Percentiles rank a stretch among this genome's conserved stretches.
phyloP scores from a whole-genome alignment of 2,329 filamentous ascomycete genomes.

The Xylaria sp. region DNA sequence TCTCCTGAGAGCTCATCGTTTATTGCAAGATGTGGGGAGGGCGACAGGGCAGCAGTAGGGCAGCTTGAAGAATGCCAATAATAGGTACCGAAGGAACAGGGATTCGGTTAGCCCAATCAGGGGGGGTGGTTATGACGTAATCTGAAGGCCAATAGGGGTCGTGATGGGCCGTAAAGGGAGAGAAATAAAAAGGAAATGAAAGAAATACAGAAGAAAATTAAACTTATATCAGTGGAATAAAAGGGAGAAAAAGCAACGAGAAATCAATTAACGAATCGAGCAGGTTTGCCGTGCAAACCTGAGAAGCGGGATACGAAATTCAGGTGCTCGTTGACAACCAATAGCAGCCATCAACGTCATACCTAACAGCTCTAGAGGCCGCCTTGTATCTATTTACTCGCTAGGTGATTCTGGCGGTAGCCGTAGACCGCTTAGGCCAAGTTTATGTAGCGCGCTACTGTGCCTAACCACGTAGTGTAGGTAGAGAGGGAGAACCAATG shows the following conservation, averaged over 20 bases:
- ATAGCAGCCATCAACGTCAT: conserved; percentile 39
- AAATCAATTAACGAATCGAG: background rate
- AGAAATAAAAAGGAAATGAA: background rate
- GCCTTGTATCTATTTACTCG: background rate
- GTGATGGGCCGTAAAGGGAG: background rate
- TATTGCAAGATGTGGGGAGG: background rate
- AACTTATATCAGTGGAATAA: background rate
- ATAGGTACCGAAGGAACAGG: background rate
- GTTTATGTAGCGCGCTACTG: background rate
- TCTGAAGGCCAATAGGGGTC: background rate
- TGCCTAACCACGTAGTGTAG: background rate
- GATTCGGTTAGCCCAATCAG: background rate
- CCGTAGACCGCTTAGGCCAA: too few species aligned
- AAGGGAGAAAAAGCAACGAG: background rate
- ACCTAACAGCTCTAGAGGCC: background rate
- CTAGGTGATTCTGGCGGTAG: background rate
- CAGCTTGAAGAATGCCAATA: conserved; percentile 9
- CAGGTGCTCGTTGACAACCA: conserved; percentile 20
- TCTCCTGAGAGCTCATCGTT: conserved; percentile 46
- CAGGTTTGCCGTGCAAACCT: background rate
- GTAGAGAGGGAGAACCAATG: too few species aligned
- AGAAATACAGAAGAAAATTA: background rate
- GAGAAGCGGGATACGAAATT: conserved; percentile 16
- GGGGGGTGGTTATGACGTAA: background rate
- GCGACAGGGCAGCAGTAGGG: background rate